Base-by-base conservation (phyloP, 2,329 filamentous ascomycete species). In the Colletotrichum karsti region DNA sequence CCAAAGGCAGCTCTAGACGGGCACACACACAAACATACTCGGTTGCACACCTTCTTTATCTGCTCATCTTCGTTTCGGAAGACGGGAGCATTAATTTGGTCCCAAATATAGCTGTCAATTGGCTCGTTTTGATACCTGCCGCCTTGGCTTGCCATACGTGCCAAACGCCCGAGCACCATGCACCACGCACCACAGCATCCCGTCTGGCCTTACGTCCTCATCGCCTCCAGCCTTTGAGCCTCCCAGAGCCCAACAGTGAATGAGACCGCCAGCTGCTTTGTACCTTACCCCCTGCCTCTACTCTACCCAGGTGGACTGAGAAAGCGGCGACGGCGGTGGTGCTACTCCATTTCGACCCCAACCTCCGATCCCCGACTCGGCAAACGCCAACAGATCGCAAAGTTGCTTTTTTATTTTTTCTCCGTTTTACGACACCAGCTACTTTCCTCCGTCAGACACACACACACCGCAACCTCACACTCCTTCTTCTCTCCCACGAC, bases 291-390 rank as follows among this genome's bases (percentile, higher is more conserved):
- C n/a, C 12, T 13, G 6, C 33, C 33, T n/a, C 41, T 44, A 18
- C 41, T n/a, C 26, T 26, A 28, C 20, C 8, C 10, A n/a, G n/a
- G 10, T 35, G 15, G 33, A 35, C 33, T 35, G 33, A 35, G 33
- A 55, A 13, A 15, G 51, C 51, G 15, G 33, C 51, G 33, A 39
- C 20, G 30, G 24, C 42, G 44, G 57, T 18, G 28, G 8, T 50
- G 42, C 28, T 60, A 20, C 60, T 67, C 57, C 63, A 66, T 64
- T 54, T 50, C 51, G 62, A 62, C 64, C 64, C 64, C 64, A 64
- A 67, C 64, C 64, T 64, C 64, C 59, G 64, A 63, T 67, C 37
- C 59, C 51, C 64, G 60, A 67, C 60, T 55, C 54, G 60, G 63
- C 41, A 61, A 63, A 30, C 64, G 46, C 42, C 60, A 57, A 53